phyloP scores from a whole-genome alignment of 306 rosid genomes.

The Quercus alba region DNA sequence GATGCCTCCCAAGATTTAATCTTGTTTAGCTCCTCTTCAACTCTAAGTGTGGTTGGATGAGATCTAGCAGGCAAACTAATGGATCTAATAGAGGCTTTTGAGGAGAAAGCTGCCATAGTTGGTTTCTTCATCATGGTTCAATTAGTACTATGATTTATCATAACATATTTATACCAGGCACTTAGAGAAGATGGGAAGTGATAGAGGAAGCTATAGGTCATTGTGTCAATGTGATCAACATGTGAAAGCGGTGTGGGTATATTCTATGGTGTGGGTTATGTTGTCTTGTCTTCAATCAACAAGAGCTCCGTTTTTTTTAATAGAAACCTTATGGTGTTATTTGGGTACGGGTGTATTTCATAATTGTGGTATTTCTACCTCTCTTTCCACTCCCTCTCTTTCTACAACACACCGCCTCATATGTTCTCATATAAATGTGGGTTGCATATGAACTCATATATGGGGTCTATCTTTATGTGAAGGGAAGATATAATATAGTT shows the following conservation, averaged over 20 bases:
- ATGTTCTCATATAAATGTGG: too few species aligned
- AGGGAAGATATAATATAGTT: too few species aligned
- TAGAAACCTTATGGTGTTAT: neutral
- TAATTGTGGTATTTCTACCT: neutral
- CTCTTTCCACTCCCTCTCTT: too few species aligned
- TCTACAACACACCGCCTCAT: conserved; percentile 15
- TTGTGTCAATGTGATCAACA: conserved; percentile 25
- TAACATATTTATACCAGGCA: conserved; percentile 15
- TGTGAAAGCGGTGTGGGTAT: conserved; percentile 30
- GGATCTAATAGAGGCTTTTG: conserved; percentile 43
- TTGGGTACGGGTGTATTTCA: conserved; percentile 30
- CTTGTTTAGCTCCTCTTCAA: conserved; percentile 58
- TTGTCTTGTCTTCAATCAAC: conserved; percentile 39
- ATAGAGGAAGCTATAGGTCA: conserved; percentile 20
- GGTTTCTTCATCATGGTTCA: conserved; percentile 28
- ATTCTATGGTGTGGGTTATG: conserved; percentile 33
- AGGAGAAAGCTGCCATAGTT: conserved; percentile 44
- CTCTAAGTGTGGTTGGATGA: conserved; percentile 57
- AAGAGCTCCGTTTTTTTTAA: conserved; percentile 8
- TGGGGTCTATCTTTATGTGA: too few species aligned
- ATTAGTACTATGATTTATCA: neutral
- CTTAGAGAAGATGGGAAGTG: neutral
- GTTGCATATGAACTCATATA: too few species aligned
- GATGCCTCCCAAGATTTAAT: conserved; percentile 44
- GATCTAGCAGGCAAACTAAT: conserved; percentile 71